Base-by-base conservation (phyloP, 495 filamentous ascomycete species). In the Friedmanniomyces simplex region DNA sequence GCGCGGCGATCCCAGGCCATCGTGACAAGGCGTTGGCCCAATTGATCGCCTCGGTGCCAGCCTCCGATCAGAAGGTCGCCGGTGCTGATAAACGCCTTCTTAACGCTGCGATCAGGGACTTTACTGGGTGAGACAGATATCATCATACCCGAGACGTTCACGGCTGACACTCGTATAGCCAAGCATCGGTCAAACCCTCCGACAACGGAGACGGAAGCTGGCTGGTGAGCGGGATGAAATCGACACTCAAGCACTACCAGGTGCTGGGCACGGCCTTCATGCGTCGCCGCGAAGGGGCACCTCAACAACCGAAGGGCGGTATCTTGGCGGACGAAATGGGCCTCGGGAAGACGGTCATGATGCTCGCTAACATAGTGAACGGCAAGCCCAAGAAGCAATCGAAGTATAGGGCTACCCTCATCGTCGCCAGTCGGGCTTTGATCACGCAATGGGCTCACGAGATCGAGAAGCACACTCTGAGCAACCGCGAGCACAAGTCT, bases 261-360 rank as follows among this genome's bases (percentile, higher is more conserved):
- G 41, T 85, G 18, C 56, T 79, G 0, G 80, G 77, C 18, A 73
- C 72, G 4, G 74, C 73, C 0, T 84, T 78, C 67, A 85, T 85
- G 82, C 61, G 79, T 12, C 60, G 71, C 0, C 72, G 80, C 22
- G 83, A 87, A 56, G 66, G 71, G 4, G 72, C 65, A 0, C 25
- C 49, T 0, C 26, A 59, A 0, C 52, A 62, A 13, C 79, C 80
- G 0, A 65, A 65, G 22, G 82, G 82, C 0, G 82, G 83, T 0
- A 67, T 86, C 8, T 61, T 80, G 0, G 77, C 76, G 0, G 82
- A 87, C 62, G 66, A 71, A 18, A 86, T 86, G 82, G 83, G 84
- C 0, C 66, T 86, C 1, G 85, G 85, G 0, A 88, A 76, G 53
- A 82, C 7, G 69, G 75, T 60, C 69, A 78, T 59, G 68, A 65